phyloP scores from a whole-genome alignment of 345 rosid genomes.

The Cardamine chenopodiifolia region DNA sequence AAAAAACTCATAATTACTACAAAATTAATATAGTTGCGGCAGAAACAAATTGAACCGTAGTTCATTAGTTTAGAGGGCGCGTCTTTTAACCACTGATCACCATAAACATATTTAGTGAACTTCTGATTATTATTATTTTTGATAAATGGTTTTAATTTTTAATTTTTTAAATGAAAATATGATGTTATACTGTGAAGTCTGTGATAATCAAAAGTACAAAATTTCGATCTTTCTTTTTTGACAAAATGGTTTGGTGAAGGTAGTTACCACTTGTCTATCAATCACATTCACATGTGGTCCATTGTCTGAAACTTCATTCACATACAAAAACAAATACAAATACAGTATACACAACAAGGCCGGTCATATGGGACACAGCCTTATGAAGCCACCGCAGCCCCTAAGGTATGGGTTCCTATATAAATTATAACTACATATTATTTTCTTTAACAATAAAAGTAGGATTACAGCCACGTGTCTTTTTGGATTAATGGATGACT shows the following conservation, averaged over 20 bases:
- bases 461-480: not conserved
- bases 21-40: not conserved
- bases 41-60: not conserved
- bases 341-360: conserved; percentile 15
- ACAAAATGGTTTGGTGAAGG: conserved; percentile 39
- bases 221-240: conserved; percentile 7
- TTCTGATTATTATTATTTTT: not conserved
- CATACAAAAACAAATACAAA: conserved; percentile 10
- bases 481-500: not conserved
- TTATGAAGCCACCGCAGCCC: conserved; percentile 21
- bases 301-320: not conserved
- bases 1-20: no score
- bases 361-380: conserved; percentile 24
- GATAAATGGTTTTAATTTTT: no score
- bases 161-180: not conserved
- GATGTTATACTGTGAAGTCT: not conserved
- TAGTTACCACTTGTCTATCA: conserved; percentile 29
- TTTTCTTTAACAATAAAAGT: not conserved
- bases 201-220: not conserved
- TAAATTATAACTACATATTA: not conserved
- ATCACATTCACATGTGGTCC: conserved; percentile 26
- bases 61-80: not conserved
- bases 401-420: conserved; percentile 17
- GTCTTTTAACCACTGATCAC: not conserved
- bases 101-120: not conserved